Percentiles rank a stretch among this genome's conserved stretches.
These are phyloP conservation scores for Beta lomatogona DNA, from an alignment of 179 eudicot species.

Conservation along the genomic window DNA sequence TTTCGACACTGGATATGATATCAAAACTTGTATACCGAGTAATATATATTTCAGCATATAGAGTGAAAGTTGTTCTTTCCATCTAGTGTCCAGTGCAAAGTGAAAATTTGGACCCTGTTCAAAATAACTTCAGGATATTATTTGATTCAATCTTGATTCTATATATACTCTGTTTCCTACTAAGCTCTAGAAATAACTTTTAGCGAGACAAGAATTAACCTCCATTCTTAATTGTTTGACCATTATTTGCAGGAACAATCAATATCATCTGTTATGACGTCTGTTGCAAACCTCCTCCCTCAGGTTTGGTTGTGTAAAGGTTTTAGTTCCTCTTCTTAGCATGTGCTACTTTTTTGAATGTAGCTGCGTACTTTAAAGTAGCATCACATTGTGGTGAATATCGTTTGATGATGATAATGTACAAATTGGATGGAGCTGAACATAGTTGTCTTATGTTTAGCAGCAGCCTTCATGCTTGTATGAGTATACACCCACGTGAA, in stretches of 20 bases:
- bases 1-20: constrained; percentile 70
- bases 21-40: constrained; percentile 84
- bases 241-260: constrained; percentile 72
- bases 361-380: background rate
- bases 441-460: too few species aligned
- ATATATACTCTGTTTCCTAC: background rate
- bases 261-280: constrained; percentile 78
- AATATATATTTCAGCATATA: constrained; percentile 21
- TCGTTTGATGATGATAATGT: background rate
- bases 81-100: background rate
- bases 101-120: background rate
- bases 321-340: background rate
- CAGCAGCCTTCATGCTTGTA: background rate
- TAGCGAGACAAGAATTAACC: too few species aligned
- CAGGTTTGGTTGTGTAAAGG: constrained; percentile 51
- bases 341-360: constrained; percentile 2
- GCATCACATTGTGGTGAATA: background rate
- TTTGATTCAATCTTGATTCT: background rate
- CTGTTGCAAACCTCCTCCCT: constrained; percentile 82
- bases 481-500: background rate
- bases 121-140: background rate
- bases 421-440: too few species aligned
- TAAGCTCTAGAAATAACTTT: background rate
- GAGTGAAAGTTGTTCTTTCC: background rate
- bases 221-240: background rate